Conservation (phyloP, 495 filamentous ascomycete species). For the Podospora pseudocomata region DNA sequence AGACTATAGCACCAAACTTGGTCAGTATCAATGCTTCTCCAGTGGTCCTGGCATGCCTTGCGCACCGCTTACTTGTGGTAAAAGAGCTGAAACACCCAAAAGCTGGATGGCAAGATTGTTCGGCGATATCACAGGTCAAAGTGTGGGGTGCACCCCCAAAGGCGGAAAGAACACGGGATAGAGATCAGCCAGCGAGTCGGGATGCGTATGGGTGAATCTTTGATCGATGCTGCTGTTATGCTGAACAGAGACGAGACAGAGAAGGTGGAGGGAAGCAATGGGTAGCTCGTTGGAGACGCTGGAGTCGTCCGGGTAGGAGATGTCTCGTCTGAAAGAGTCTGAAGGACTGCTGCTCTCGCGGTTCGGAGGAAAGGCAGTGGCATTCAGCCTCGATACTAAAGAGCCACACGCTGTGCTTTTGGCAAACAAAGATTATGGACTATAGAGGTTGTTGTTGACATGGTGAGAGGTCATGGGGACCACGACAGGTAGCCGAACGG, state of each 20-base stretch:
- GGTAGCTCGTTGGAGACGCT: not conserved
- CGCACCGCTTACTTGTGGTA: constrained; percentile 29
- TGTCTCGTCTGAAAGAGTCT: constrained; percentile 5
- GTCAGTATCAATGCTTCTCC: constrained; percentile 31
- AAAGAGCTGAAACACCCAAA: constrained; percentile 25
- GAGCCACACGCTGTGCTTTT: not conserved
- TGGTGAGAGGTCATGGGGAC: constrained; percentile 5
- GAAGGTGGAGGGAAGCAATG: not conserved
- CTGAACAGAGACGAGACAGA: not conserved
- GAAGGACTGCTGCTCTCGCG: not conserved
- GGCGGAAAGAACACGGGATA: constrained; percentile 1
- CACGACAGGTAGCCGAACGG: not conserved
- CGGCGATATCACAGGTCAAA: constrained; percentile 20
- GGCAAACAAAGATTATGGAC: not conserved
- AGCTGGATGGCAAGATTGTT: constrained; percentile 15
- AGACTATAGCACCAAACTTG: constrained; percentile 24
- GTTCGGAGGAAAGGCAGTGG: not conserved
- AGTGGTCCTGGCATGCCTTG: constrained; percentile 3
- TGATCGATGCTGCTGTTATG: not conserved
- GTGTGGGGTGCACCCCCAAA: constrained; percentile 24
- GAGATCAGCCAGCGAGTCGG: constrained; percentile 20
- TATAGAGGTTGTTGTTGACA: not conserved
- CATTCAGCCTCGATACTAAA: constrained; percentile 2
- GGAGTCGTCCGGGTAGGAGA: not conserved
- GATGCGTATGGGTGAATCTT: constrained; percentile 16